Conservation (phyloP, 768 basidiomycete species). For the Nidularia pulvinata region DNA sequence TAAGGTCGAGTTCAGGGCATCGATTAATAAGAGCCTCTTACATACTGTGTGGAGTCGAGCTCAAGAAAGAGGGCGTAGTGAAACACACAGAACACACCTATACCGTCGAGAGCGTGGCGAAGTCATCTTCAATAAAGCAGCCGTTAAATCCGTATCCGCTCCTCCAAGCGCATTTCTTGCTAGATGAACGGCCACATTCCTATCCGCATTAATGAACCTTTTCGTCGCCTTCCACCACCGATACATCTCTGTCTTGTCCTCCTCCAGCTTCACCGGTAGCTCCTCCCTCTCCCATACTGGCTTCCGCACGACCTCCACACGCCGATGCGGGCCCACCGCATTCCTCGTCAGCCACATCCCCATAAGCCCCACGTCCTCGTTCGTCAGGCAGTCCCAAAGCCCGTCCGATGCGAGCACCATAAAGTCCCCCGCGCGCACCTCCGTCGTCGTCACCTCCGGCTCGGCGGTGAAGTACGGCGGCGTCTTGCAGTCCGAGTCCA, state of each 20-base stretch:
- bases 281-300: slow-evolving; percentile 11
- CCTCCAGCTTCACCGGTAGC: slow-evolving; percentile 26
- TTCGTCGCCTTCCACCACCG: slow-evolving; percentile 33
- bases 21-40: too few relatives aligned
- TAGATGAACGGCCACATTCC: slow-evolving; percentile 48
- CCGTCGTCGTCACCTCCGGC: slow-evolving; percentile 45
- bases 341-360: slow-evolving; percentile 21
- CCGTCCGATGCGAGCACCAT: slow-evolving; percentile 56
- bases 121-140: slow-evolving; percentile 36
- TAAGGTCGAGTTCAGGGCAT: too few relatives aligned
- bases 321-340: neutral
- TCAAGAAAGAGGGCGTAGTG: too few relatives aligned
- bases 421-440: slow-evolving; percentile 49
- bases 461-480: slow-evolving; percentile 59
- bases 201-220: slow-evolving; percentile 34
- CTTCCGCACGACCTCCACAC: neutral
- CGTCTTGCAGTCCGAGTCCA: slow-evolving; percentile 25
- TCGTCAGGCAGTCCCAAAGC: slow-evolving; percentile 53
- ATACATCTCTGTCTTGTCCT: slow-evolving; percentile 30
- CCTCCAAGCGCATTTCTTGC: slow-evolving; percentile 56
- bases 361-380: slow-evolving; percentile 47
- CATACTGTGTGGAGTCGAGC: too few relatives aligned
- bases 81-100: too few relatives aligned
- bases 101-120: too few relatives aligned
- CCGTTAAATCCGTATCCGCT: slow-evolving; percentile 37